Percentiles rank a stretch among this genome's conserved stretches.
phyloP scores from a whole-genome alignment of 768 basidiomycete species.

The Boletus rufocinnamomeus region DNA sequence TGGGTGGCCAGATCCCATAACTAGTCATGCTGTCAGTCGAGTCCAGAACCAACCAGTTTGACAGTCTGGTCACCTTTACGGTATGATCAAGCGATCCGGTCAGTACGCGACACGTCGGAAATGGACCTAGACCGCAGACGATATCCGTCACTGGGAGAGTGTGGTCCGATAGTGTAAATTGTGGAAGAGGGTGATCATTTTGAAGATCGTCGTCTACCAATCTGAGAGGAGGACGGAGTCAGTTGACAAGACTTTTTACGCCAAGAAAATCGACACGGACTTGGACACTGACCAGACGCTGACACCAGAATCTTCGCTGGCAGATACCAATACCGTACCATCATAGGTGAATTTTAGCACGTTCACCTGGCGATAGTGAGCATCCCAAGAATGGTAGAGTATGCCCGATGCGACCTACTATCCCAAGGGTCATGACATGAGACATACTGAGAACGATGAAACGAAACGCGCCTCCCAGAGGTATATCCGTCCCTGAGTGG shows the following conservation, averaged over 20 bases:
- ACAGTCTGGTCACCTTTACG: slow-evolving; percentile 65
- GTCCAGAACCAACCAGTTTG: slow-evolving; percentile 11
- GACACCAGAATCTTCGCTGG: slow-evolving; percentile 88
- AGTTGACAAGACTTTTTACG: slow-evolving; percentile 16
- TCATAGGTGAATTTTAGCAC: slow-evolving; percentile 84
- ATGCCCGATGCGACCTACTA: slow-evolving; percentile 89
- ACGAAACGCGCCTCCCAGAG: slow-evolving; percentile 84
- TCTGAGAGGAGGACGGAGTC: slow-evolving; percentile 42
- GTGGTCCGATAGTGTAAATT: slow-evolving; percentile 84
- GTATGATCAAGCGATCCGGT: slow-evolving; percentile 88
- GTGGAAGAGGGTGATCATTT: slow-evolving; percentile 73
- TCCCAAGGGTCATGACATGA: slow-evolving; percentile 22
- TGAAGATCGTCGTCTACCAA: slow-evolving; percentile 75
- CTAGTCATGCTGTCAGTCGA: slow-evolving; percentile 40
- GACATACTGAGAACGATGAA: not conserved
- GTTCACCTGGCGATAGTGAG: slow-evolving; percentile 90
- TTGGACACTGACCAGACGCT: slow-evolving; percentile 88
- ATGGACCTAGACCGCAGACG: slow-evolving; percentile 73
- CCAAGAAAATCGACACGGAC: slow-evolving; percentile 45
- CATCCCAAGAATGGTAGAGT: slow-evolving; percentile 88
- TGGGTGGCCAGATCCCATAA: slow-evolving; percentile 80
- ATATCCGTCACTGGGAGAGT: slow-evolving; percentile 88
- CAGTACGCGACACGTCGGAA: slow-evolving; percentile 74
- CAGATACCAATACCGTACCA: slow-evolving; percentile 77
- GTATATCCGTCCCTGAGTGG: slow-evolving; percentile 84